Conservation (phyloP, 148 eudicot genomes). For the Cornus kousa region DNA sequence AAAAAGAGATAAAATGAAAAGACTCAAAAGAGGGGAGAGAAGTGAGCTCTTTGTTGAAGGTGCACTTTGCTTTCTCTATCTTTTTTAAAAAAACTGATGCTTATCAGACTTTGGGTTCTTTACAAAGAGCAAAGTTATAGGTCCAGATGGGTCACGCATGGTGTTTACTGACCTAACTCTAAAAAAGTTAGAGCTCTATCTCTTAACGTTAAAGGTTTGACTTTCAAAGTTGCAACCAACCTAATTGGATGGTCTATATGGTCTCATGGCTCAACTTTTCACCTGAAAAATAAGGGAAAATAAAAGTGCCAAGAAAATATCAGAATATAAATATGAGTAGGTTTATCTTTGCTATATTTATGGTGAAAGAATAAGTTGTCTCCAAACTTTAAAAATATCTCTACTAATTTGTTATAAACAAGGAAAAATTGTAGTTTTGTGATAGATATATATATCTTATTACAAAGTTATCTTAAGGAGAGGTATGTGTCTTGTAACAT, state of each 20-base stretch:
- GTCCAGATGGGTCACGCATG: background rate
- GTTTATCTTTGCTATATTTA: too few relatives aligned
- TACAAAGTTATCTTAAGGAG: too few relatives aligned
- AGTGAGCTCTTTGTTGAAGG: slow-evolving; percentile 5
- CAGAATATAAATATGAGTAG: too few relatives aligned
- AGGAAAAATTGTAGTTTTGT: too few relatives aligned
- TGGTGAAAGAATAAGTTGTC: too few relatives aligned
- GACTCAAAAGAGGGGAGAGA: background rate
- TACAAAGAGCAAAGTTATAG: background rate
- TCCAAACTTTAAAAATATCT: too few relatives aligned
- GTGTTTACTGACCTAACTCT: slow-evolving; percentile 1
- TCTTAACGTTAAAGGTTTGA: slow-evolving; percentile 4
- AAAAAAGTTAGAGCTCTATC: background rate
- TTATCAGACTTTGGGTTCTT: slow-evolving; percentile 6
- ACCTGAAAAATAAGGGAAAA: background rate
- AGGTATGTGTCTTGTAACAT: too few relatives aligned
- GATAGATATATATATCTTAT: too few relatives aligned
- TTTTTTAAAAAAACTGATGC: background rate
- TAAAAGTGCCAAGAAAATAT: too few relatives aligned
- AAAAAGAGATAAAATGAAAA: slow-evolving; percentile 14
- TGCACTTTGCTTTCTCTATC: background rate
- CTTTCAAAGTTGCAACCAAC: background rate
- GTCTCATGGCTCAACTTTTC: background rate
- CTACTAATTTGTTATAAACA: too few relatives aligned
- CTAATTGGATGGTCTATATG: background rate